A percentile compares a stretch with the other conserved stretches of the same genome.
These are phyloP conservation scores for Yarrowia keelungensis DNA, from an alignment of 805 yeast species.

Conservation along the genomic window DNA sequence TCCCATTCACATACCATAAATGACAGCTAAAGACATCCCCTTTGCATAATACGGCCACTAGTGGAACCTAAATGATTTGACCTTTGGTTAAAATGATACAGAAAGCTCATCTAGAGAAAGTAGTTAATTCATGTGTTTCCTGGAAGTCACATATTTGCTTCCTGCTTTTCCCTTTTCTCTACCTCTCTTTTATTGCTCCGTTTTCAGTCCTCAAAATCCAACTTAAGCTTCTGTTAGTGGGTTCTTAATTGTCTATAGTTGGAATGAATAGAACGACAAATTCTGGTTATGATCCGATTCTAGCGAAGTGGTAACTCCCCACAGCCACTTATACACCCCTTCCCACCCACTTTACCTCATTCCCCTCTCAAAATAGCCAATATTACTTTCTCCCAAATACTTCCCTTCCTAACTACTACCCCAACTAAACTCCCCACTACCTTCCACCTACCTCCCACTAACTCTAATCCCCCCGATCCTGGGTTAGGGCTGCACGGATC, in stretches of 20 bases:
- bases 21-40: constrained; percentile 1
- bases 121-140: too few species aligned
- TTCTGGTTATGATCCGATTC: too few species aligned
- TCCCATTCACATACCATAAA: background rate
- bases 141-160: too few species aligned
- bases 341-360: too few species aligned
- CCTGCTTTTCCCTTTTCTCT: too few species aligned
- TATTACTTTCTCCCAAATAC: too few species aligned
- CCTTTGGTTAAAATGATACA: too few species aligned
- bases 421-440: background rate
- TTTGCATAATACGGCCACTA: constrained; percentile 20
- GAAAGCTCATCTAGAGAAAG: too few species aligned
- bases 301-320: too few species aligned
- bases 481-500: background rate
- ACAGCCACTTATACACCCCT: too few species aligned
- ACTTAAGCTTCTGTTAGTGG: constrained; percentile 8
- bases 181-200: background rate
- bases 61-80: background rate
- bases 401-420: too few species aligned
- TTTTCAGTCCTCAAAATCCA: background rate
- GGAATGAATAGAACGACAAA: background rate
- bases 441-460: background rate
- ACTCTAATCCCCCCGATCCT: background rate
- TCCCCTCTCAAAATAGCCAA: too few species aligned
- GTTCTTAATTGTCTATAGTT: background rate